Evolutionary conservation across 2,329 filamentous ascomycete genomes (phyloP), one percentile per base, ranked within the genome.

Genomic region (Penicillium sp.): DNA sequence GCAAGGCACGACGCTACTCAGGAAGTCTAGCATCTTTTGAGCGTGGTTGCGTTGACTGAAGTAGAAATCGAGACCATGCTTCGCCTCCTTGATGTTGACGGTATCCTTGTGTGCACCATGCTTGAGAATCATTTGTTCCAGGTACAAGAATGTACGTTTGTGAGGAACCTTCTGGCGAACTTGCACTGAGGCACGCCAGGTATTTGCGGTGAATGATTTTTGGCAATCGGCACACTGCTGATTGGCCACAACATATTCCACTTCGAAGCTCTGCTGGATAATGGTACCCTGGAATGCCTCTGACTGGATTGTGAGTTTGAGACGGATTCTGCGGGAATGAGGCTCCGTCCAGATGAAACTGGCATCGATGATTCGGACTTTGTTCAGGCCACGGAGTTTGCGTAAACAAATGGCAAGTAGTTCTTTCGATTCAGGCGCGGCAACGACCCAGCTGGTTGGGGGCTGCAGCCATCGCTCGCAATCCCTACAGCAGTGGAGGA

Each of bases 291-390:
- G 78, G 65, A 82, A 83, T 39, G 83, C 83, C 70, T 87, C 82
- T 62, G 84, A 81, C 69, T 97, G 94, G 44, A 29, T 23, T 29
- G 35, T 40, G n/a, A 48, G 36, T 35, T 48, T 48, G 5, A 39
- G n/a, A 39, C 36, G 36, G 19, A 97, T 83, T 71, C 94, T 82
- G 69, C 91, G 83, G 66, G 92, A 97, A 77, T 99, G 94, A 10
- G 94, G 93, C 75, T 99, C 94, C 1, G 94, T 99, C 94, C 94
- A 99, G 70, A 97, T 89, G 71, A 97, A 99, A 67, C 86, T 89
- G 43, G 94, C 94, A 71, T 99, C 94, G 67, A 97, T 92, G 67
- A 99, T 94, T 58, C 94, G 84, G 63, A 96, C 90, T 78, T 94
- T 96, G 72, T 87, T 85, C 60, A 99, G 77, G 29, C 92, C 92